Evolutionary conservation across 306 rosid species (phyloP), one percentile per base, ranked within the genome.

Genomic region (Acmispon strigosus): DNA sequence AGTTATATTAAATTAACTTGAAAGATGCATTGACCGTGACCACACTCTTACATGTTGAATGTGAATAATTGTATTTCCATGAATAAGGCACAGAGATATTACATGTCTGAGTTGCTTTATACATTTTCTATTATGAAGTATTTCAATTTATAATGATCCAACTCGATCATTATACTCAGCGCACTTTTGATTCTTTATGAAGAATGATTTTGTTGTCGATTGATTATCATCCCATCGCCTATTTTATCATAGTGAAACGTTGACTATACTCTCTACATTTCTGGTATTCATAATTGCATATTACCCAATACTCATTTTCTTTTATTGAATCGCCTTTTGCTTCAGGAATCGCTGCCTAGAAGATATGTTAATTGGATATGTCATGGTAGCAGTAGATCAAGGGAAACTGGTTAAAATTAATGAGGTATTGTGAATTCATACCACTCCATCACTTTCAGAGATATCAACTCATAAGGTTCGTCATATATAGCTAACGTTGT

Each of bases 331-430:
- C 63, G 17, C 45, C 14, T 75, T 32, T 32, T 75, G 76, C 51
- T 76, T 79, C 87, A 95, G 99, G 97, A 79, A 89, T 91, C 82
- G 96, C 96, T 84, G 81, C 99, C 49, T 95, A 95, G 96, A 80
- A 77, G 85, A 84, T 79, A 76, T 87, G 84, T 71, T 77, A 74
- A 82, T 83, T 80, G 86, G 78, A 76, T 74, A 74, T 78, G 72
- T 79, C 79, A 79, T 70, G 86, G 84, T 85, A 79, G 87, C 78
- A 56, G 77, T 82, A 86, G 91, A 81, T 84, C 83, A 81, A 84
- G 82, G 73, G 79, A 85, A 80, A 81, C 82, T 66, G 77, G 76
- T 81, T 75, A 76, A 62, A 77, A 55, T 68, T 80, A 69, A 76
- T 59, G 89, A 87, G 81, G 77, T 88, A 80, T 89, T 84, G 90